Evolutionary conservation across 2,329 filamentous ascomycete genomes (phyloP).

Genomic region (Talaromyces sp.): DNA sequence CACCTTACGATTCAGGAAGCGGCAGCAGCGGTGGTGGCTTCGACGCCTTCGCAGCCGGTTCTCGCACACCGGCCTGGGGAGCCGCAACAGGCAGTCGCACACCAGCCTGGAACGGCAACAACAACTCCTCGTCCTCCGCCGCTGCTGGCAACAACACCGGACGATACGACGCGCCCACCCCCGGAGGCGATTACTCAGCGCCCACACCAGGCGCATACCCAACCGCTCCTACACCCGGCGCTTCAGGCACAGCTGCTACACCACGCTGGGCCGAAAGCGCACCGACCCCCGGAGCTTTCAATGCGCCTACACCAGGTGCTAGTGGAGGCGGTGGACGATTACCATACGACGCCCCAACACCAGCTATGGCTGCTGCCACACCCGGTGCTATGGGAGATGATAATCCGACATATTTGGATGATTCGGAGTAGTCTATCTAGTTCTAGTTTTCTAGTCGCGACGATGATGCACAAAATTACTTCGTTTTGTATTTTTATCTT

Average conservation of each 20-base stretch:
- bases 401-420: slow-evolving; percentile 15
- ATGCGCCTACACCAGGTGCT: slow-evolving; percentile 39
- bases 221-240: slow-evolving; percentile 63
- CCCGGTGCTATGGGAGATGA: slow-evolving; percentile 12
- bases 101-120: slow-evolving; percentile 39
- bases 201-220: slow-evolving; percentile 57
- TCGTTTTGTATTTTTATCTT: not conserved
- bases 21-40: slow-evolving; percentile 57
- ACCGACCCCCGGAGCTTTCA: slow-evolving; percentile 44
- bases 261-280: slow-evolving; percentile 43
- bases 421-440: slow-evolving; percentile 10
- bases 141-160: slow-evolving; percentile 28
- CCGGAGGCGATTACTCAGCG: slow-evolving; percentile 60
- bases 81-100: slow-evolving; percentile 49
- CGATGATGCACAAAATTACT: not conserved
- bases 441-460: no score
- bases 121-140: slow-evolving; percentile 28
- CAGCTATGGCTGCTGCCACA: slow-evolving; percentile 27
- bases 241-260: slow-evolving; percentile 56
- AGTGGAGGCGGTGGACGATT: slow-evolving; percentile 22
- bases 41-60: slow-evolving; percentile 62
- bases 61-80: slow-evolving; percentile 70
- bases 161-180: slow-evolving; percentile 69
- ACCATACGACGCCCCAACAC: slow-evolving; percentile 44
- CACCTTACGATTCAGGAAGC: slow-evolving; percentile 54